These are phyloP conservation scores for Daldinia bambusicola DNA, from an alignment of 495 filamentous ascomycete genomes.

Conservation along the genomic window DNA sequence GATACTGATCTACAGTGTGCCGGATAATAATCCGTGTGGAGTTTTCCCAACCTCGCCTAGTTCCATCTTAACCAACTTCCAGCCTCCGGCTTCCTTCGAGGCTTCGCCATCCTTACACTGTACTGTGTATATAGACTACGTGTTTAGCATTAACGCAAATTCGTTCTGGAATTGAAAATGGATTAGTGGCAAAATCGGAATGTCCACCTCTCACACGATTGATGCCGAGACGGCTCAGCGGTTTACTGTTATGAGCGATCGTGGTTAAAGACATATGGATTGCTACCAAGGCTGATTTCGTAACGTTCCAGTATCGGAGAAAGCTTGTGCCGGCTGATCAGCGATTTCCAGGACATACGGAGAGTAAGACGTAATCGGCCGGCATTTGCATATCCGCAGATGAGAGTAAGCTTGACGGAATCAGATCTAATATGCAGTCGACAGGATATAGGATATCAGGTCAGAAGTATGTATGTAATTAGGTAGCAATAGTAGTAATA, in stretches of 20 bases:
- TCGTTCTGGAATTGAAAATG: constrained; percentile 17
- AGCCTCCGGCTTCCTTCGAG: constrained; percentile 14
- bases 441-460: constrained; percentile 35
- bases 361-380: constrained; percentile 16
- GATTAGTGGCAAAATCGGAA: constrained; percentile 16
- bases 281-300: neutral
- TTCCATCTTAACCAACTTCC: constrained; percentile 33
- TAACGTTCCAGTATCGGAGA: constrained; percentile 8
- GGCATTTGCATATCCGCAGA: constrained; percentile 9
- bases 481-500: no score
- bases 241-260: constrained; percentile 3
- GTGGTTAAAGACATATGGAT: neutral
- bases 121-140: constrained; percentile 9
- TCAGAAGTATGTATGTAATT: constrained; percentile 22
- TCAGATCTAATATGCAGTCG: constrained; percentile 33
- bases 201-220: constrained; percentile 9
- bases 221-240: constrained; percentile 11
- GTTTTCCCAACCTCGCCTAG: constrained; percentile 30
- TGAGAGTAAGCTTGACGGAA: constrained; percentile 26
- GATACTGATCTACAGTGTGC: constrained; percentile 8
- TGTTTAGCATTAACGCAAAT: constrained; percentile 12
- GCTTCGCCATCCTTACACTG: constrained; percentile 6
- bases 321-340: constrained; percentile 13
- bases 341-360: constrained; percentile 6
- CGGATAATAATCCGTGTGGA: constrained; percentile 9